Conservation (phyloP, 2,329 filamentous ascomycete genomes). For the Colletotrichum destructivum region DNA sequence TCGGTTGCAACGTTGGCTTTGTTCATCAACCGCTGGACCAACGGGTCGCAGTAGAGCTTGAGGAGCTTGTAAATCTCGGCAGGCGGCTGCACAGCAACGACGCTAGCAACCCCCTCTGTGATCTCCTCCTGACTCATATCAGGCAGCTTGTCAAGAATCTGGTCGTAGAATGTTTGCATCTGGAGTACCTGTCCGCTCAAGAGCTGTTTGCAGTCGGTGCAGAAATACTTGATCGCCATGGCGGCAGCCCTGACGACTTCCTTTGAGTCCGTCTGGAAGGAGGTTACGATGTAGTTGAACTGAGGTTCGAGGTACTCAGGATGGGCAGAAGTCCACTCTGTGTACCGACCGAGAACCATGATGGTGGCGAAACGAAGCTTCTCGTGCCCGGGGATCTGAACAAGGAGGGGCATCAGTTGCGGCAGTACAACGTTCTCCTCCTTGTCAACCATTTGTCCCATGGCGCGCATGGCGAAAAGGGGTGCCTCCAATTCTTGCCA, state of each 20-base stretch:
- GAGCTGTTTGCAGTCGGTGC: constrained; percentile 91
- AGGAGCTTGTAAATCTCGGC: constrained; percentile 86
- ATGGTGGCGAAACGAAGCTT: constrained; percentile 99
- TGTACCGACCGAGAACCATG: constrained; percentile 97
- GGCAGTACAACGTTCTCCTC: constrained; percentile 91
- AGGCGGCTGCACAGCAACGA: constrained; percentile 88
- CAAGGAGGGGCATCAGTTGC: constrained; percentile 92
- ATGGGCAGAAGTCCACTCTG: constrained; percentile 96
- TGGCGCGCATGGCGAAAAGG: constrained; percentile 93
- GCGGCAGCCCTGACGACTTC: constrained; percentile 94
- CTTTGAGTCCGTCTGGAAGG: constrained; percentile 88
- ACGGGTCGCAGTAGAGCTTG: constrained; percentile 93
- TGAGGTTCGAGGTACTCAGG: constrained; percentile 93
- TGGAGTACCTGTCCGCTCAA: constrained; percentile 87
- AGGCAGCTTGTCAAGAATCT: constrained; percentile 88
- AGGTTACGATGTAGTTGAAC: constrained; percentile 94
- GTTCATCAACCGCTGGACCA: constrained; percentile 86
- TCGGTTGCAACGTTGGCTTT: constrained; percentile 89
- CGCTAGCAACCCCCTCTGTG: constrained; percentile 93
- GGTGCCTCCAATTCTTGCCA: constrained; percentile 98
- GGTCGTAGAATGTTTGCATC: constrained; percentile 92
- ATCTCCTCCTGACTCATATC: constrained; percentile 93
- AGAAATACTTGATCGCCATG: constrained; percentile 96
- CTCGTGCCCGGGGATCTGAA: constrained; percentile 94
- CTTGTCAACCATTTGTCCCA: constrained; percentile 95